A percentile compares a stretch with the other conserved stretches of the same genome.
Conservation (phyloP, 2,329 filamentous ascomycete species). For the Aspergillus nomiae region DNA sequence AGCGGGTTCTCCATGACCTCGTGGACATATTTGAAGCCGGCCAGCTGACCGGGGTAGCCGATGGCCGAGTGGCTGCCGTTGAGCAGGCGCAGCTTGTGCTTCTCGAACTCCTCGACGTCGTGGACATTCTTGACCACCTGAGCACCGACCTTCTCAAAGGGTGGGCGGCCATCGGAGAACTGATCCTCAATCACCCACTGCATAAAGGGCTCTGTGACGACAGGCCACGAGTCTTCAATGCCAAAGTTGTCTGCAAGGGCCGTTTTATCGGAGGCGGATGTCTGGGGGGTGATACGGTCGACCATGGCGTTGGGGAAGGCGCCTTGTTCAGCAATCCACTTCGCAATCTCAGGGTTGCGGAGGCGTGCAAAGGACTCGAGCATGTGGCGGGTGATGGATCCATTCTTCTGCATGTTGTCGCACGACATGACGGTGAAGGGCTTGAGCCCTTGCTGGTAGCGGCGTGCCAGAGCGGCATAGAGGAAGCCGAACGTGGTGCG, state of each 20-base stretch:
- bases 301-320: slow-evolving; percentile 60
- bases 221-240: slow-evolving; percentile 56
- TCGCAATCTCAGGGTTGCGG: slow-evolving; percentile 50
- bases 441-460: slow-evolving; percentile 49
- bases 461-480: slow-evolving; percentile 53
- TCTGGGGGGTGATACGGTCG: slow-evolving; percentile 58
- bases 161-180: slow-evolving; percentile 54
- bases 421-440: slow-evolving; percentile 59
- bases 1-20: slow-evolving; percentile 55
- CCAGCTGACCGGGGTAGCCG: slow-evolving; percentile 54
- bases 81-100: slow-evolving; percentile 59
- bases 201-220: slow-evolving; percentile 59
- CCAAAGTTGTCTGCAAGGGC: slow-evolving; percentile 49
- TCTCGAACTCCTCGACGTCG: slow-evolving; percentile 58
- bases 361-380: slow-evolving; percentile 53
- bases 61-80: slow-evolving; percentile 58
- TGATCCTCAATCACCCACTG: slow-evolving; percentile 60
- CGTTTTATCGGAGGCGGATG: slow-evolving; percentile 48
- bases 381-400: slow-evolving; percentile 56
- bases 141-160: slow-evolving; percentile 56
- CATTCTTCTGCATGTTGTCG: slow-evolving; percentile 62
- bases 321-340: slow-evolving; percentile 53
- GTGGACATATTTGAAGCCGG: slow-evolving; percentile 58
- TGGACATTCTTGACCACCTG: slow-evolving; percentile 56
- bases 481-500: slow-evolving; percentile 57